These are phyloP conservation scores for Saitozyma podzolica DNA, from an alignment of 768 basidiomycete species.

Conservation along the genomic window DNA sequence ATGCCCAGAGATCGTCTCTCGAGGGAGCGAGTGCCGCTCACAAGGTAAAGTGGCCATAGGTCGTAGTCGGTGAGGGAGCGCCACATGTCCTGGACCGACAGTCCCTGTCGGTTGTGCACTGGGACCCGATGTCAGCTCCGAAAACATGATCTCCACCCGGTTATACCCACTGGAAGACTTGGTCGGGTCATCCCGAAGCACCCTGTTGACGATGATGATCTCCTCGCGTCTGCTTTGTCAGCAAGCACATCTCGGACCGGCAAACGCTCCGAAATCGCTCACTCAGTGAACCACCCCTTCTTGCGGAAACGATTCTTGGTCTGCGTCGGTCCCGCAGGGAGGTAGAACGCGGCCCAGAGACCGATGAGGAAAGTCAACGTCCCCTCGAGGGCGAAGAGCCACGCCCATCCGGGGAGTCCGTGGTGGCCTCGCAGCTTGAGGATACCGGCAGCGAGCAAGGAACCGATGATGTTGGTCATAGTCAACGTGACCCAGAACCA, in stretches of 20 bases:
- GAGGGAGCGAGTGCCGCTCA: background rate
- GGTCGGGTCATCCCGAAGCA: constrained; percentile 66
- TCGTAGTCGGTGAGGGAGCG: constrained; percentile 62
- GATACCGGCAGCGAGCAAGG: constrained; percentile 40
- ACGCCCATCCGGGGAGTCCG: constrained; percentile 46
- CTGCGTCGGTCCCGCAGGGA: constrained; percentile 67
- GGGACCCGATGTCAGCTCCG: background rate
- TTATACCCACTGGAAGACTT: constrained; percentile 54
- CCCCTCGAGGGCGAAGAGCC: constrained; percentile 36
- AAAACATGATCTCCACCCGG: background rate
- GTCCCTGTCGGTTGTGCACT: constrained; percentile 70
- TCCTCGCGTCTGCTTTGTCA: constrained; percentile 58
- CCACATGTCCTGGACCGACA: constrained; percentile 59
- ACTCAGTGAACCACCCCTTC: constrained; percentile 61
- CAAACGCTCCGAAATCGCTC: constrained; percentile 16
- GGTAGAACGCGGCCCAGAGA: constrained; percentile 60
- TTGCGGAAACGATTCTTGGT: constrained; percentile 64
- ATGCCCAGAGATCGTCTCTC: too few species aligned
- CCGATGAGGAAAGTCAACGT: constrained; percentile 52
- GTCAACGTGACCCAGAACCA: constrained; percentile 42
- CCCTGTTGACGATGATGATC: constrained; percentile 65
- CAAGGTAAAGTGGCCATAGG: constrained; percentile 67
- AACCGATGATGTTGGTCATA: constrained; percentile 33
- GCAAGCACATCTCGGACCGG: background rate
- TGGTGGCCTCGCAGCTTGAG: constrained; percentile 30